Base-by-base conservation (phyloP, 352 stramenopile genomes). In the Thalassiosira livingstoniorum region DNA sequence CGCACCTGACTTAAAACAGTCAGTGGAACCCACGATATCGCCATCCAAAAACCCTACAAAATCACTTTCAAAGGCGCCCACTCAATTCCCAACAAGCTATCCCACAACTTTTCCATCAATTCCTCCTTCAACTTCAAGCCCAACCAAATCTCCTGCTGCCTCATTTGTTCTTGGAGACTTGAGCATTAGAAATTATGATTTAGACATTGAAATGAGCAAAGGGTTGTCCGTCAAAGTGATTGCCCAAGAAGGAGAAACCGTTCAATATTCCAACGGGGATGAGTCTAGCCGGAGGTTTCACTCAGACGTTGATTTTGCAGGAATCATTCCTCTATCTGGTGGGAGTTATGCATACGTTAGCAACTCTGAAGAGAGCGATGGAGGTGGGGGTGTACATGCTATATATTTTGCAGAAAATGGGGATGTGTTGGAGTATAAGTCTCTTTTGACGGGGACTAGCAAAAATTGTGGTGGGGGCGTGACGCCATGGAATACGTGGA, bases 391-490 rank as follows among this genome's bases (percentile, higher is more conserved):
- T 54, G 62, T 71, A 23, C 58, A 71, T 60, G 62, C 37, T 2
- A 42, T 71, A 18, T 71, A 71, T 35, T 71, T 71, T 60, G 39
- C 55, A 10, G 25, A 57, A 15, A 13, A 71, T 51, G 62, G 62
- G 31, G 21, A 2, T 4, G 21, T 71, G 25, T 21, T 54, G 45
- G 42, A 71, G n/a, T 71, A 71, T 43, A 71, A 58, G 62, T 31
- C 35, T 7, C 42, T 71, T 21, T 13, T 71, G 4, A 70, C 34
- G 53, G 62, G 62, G 25, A 70, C 62, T 31, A 71, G 62, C 39
- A 60, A 71, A 4, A 80, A 80, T 53, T 80, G 73, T 57, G 55
- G 47, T 0, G 73, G 73, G 35, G 73, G 73, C 3, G n/a, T 64
- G 0, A 75, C 5, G 1, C 62, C 62, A 23, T 80, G 73, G 73